Conservation (phyloP, 306 rosid genomes). For the Malus sieversii region DNA sequence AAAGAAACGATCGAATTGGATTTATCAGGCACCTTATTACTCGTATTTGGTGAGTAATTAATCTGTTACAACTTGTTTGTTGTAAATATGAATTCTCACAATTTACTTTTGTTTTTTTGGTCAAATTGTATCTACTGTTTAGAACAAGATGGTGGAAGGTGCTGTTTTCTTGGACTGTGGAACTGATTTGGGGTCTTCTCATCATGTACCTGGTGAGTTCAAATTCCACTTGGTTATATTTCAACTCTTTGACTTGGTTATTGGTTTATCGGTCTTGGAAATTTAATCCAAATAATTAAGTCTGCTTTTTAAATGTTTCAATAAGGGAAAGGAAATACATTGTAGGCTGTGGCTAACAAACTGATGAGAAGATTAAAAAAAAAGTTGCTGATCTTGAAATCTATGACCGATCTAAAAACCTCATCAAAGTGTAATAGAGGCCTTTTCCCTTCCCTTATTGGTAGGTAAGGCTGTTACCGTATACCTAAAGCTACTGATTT, state of each 20-base stretch:
- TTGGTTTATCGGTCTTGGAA: not conserved
- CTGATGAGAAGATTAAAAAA: not conserved
- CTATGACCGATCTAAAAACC: not conserved
- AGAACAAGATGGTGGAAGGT: slow-evolving; percentile 68
- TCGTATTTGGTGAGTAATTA: not conserved
- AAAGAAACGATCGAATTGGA: not conserved
- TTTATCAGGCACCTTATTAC: not conserved
- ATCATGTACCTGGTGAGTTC: slow-evolving; percentile 75
- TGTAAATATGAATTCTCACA: not conserved
- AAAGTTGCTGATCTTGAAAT: not conserved
- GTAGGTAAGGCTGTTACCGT: not conserved
- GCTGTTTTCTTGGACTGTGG: slow-evolving; percentile 79
- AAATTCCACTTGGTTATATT: slow-evolving; percentile 7
- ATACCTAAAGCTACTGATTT: not conserved
- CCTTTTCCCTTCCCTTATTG: not conserved
- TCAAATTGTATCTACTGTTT: not conserved
- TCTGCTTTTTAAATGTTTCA: not conserved
- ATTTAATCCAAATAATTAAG: not conserved
- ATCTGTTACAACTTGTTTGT: not conserved
- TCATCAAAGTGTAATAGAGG: not conserved
- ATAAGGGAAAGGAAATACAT: not conserved
- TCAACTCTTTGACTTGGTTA: not conserved
- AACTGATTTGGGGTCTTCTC: slow-evolving; percentile 76
- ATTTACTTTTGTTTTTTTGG: not conserved
- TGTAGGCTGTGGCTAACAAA: not conserved